Percentiles rank a stretch among this genome's conserved stretches.
These are phyloP conservation scores for Hypocreales sp. DNA, from an alignment of 2,329 filamentous ascomycete genomes.

Conservation along the genomic window DNA sequence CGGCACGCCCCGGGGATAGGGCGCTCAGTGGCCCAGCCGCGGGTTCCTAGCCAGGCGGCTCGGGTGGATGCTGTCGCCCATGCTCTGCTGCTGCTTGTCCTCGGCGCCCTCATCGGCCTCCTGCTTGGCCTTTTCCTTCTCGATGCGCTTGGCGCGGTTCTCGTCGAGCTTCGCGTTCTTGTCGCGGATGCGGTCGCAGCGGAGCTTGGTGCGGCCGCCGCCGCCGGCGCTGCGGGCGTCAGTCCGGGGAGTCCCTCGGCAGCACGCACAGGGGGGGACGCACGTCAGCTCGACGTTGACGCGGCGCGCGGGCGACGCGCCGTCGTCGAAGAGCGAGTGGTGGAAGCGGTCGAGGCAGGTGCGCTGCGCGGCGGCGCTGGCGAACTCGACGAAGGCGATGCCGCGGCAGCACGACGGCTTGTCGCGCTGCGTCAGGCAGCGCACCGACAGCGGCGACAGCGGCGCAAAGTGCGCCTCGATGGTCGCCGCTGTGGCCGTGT, in stretches of 20 bases:
- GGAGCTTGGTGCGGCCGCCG: conserved; percentile 58
- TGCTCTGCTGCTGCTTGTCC: conserved; percentile 7
- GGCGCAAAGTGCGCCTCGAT: conserved; percentile 65
- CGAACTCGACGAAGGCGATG: conserved; percentile 82
- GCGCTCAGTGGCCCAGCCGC: conserved; percentile 2
- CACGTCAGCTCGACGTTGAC: conserved; percentile 90
- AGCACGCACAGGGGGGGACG: conserved; percentile 16
- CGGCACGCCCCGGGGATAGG: too few relatives aligned
- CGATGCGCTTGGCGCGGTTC: conserved; percentile 32
- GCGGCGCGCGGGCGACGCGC: conserved; percentile 41
- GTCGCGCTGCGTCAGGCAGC: conserved; percentile 54
- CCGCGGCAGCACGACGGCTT: conserved; percentile 50
- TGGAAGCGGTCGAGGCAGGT: conserved; percentile 84
- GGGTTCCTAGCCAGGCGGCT: conserved; percentile 25
- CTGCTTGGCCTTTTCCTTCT: conserved; percentile 21
- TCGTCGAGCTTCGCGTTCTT: conserved; percentile 82
- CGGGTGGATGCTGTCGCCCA: conserved; percentile 29
- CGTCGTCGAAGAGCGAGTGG: conserved; percentile 59
- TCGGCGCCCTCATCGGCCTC: conserved; percentile 10
- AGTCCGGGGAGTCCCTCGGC: neutral
- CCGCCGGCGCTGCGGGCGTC: conserved; percentile 54
- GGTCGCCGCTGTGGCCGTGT: conserved; percentile 54
- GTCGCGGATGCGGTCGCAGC: conserved; percentile 61
- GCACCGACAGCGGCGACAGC: conserved; percentile 33
- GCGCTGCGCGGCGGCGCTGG: conserved; percentile 76